phyloP scores from a whole-genome alignment of 768 basidiomycete genomes.

The Hortiboletus campestris region DNA sequence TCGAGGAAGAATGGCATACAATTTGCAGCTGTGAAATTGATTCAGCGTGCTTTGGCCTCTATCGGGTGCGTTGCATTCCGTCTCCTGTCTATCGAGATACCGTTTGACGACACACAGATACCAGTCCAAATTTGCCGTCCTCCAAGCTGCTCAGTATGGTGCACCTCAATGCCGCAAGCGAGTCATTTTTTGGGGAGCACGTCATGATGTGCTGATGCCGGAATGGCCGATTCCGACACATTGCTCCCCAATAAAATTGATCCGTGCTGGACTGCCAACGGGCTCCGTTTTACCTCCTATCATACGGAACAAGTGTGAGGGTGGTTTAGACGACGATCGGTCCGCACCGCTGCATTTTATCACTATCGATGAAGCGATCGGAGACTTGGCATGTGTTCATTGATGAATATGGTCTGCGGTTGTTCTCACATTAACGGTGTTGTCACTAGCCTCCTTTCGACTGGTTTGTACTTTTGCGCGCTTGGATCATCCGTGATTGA shows the following conservation, averaged over 20 bases:
- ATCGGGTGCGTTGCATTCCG: constrained; percentile 51
- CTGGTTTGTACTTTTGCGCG: constrained; percentile 43
- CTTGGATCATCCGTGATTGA: neutral
- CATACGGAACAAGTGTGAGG: constrained; percentile 41
- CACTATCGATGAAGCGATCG: constrained; percentile 63
- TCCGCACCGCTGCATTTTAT: constrained; percentile 58
- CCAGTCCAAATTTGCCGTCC: constrained; percentile 60
- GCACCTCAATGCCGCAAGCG: constrained; percentile 65
- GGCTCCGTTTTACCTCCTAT: constrained; percentile 41
- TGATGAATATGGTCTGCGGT: constrained; percentile 5
- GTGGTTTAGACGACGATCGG: constrained; percentile 34
- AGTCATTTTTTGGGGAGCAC: constrained; percentile 69
- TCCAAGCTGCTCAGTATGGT: constrained; percentile 73
- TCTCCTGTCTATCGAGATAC: neutral
- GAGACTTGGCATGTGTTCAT: constrained; percentile 56
- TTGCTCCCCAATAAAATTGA: constrained; percentile 37
- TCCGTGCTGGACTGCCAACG: constrained; percentile 43
- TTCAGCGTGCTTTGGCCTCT: constrained; percentile 54
- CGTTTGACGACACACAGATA: constrained; percentile 36
- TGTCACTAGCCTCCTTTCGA: constrained; percentile 59
- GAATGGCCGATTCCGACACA: constrained; percentile 66
- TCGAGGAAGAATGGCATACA: constrained; percentile 39
- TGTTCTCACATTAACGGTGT: constrained; percentile 2
- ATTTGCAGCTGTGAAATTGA: constrained; percentile 65
- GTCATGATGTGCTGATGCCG: constrained; percentile 54